A percentile compares a stretch with the other conserved stretches of the same genome.
Conservation (phyloP, 495 filamentous ascomycete genomes). For the Acidiella bohemica region DNA sequence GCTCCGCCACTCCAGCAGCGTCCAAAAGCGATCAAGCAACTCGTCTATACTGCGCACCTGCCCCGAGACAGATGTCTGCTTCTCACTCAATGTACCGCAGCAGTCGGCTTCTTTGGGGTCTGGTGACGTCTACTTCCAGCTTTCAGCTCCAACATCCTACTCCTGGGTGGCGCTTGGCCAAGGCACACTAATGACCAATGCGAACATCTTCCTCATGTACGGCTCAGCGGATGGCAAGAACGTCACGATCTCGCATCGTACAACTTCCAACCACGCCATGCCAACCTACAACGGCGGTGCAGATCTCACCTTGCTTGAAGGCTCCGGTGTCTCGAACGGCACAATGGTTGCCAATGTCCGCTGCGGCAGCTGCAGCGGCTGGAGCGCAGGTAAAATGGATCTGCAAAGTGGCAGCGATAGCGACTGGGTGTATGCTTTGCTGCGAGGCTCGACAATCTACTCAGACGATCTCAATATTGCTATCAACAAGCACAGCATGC, state of each 20-base stretch:
- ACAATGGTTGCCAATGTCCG: constrained; percentile 31
- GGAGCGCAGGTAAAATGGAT: constrained; percentile 40
- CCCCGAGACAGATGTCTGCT: constrained; percentile 24
- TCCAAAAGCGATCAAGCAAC: too few relatives aligned
- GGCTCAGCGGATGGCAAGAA: constrained; percentile 25
- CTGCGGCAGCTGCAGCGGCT: constrained; percentile 40
- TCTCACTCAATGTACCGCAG: constrained; percentile 26
- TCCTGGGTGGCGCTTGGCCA: constrained; percentile 29
- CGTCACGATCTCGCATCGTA: constrained; percentile 29
- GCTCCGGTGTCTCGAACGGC: constrained; percentile 25
- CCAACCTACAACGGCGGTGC: constrained; percentile 23
- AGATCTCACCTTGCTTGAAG: constrained; percentile 27
- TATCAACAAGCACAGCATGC: constrained; percentile 47
- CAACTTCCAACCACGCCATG: constrained; percentile 17
- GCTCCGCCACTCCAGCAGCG: too few relatives aligned
- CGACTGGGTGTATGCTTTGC: constrained; percentile 55
- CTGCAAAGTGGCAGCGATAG: constrained; percentile 31
- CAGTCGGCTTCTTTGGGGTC: constrained; percentile 23
- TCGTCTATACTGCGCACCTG: constrained; percentile 14
- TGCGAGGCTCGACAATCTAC: constrained; percentile 42
- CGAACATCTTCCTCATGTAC: constrained; percentile 33
- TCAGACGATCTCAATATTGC: constrained; percentile 35
- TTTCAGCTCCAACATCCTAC: constrained; percentile 26
- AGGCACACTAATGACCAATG: constrained; percentile 24
- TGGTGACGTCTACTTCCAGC: constrained; percentile 32